These are phyloP conservation scores for Hypoxylon fragiforme DNA, from an alignment of 495 filamentous ascomycete genomes.

Conservation along the genomic window DNA sequence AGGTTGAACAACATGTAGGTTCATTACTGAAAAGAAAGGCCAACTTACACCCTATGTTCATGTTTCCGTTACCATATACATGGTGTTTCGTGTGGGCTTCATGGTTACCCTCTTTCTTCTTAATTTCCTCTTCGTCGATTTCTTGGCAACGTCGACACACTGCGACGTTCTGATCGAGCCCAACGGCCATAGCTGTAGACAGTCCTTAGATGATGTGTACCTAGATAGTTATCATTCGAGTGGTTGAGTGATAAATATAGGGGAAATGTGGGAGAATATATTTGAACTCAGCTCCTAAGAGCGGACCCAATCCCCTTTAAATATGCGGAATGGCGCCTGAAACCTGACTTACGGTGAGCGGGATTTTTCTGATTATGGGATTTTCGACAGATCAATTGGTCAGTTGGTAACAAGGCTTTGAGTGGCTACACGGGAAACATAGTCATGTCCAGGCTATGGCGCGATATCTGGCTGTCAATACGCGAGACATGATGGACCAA, in stretches of 20 bases:
- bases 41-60: too few relatives aligned
- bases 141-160: constrained; percentile 30
- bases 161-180: constrained; percentile 7
- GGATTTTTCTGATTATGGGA: constrained; percentile 25
- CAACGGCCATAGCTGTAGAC: constrained; percentile 25
- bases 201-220: neutral
- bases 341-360: constrained; percentile 26
- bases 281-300: neutral
- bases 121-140: constrained; percentile 31
- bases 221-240: neutral
- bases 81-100: neutral
- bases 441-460: constrained; percentile 14
- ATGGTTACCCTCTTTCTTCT: constrained; percentile 16
- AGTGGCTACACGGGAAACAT: constrained; percentile 16
- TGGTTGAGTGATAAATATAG: constrained; percentile 1
- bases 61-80: neutral
- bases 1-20: too few relatives aligned
- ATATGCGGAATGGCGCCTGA: constrained; percentile 9
- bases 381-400: constrained; percentile 29
- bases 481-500: constrained; percentile 28
- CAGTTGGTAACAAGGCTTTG: constrained; percentile 10
- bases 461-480: constrained; percentile 23
- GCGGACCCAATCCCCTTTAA: constrained; percentile 20
- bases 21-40: too few relatives aligned
- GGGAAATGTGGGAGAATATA: constrained; percentile 7